phyloP scores from a whole-genome alignment of 805 yeast genomes.

The Naumovozyma baii region DNA sequence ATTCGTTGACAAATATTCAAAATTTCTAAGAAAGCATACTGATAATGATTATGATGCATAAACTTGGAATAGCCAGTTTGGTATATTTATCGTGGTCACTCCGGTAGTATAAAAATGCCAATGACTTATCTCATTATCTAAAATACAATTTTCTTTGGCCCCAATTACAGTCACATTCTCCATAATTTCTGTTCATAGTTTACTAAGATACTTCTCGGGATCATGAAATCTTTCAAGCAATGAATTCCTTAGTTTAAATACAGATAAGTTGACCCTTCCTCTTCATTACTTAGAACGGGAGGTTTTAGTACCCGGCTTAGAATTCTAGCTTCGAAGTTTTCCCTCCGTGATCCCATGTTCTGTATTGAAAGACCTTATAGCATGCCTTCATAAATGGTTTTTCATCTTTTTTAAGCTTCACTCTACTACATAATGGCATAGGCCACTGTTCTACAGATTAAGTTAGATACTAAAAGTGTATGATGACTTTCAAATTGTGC shows the following conservation, averaged over 20 bases:
- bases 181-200: slow-evolving; percentile 18
- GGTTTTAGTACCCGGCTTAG: too few relatives aligned
- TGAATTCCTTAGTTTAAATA: background rate
- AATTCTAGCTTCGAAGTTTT: too few relatives aligned
- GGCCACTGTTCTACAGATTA: background rate
- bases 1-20: slow-evolving; percentile 37
- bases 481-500: background rate
- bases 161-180: slow-evolving; percentile 2
- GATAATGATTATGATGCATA: slow-evolving; percentile 86
- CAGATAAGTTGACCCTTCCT: too few relatives aligned
- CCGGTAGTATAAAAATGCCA: slow-evolving; percentile 22
- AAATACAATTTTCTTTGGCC: slow-evolving; percentile 11
- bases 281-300: too few relatives aligned
- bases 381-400: too few relatives aligned
- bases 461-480: too few relatives aligned
- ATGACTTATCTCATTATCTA: slow-evolving; percentile 21
- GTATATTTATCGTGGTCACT: slow-evolving; percentile 25
- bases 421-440: too few relatives aligned
- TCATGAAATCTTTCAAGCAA: background rate
- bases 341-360: too few relatives aligned
- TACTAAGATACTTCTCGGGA: background rate
- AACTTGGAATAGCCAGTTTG: slow-evolving; percentile 67
- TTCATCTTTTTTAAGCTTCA: too few relatives aligned
- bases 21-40: slow-evolving; percentile 68
- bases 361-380: too few relatives aligned